Conservation (phyloP, 2,329 filamentous ascomycete genomes). For the Parascedosporium putredinis region DNA sequence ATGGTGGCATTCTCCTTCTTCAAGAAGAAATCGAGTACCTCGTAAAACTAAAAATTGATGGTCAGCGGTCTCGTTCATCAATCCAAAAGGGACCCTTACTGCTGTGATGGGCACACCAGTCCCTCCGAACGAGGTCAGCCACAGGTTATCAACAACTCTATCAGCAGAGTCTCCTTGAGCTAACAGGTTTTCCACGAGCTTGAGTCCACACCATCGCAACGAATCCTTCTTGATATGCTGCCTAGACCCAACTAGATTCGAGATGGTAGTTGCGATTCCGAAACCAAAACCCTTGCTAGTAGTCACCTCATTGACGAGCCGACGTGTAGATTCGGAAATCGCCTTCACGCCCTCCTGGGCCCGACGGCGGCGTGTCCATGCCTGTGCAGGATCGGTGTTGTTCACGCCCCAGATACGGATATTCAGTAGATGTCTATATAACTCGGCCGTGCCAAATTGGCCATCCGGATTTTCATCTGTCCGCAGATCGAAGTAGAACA, state of each 20-base stretch:
- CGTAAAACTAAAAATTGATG: constrained; percentile 28
- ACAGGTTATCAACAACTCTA: constrained; percentile 24
- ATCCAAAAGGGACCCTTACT: constrained; percentile 17
- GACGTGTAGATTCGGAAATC: constrained; percentile 27
- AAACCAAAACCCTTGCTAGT: constrained; percentile 21
- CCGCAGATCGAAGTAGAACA: constrained; percentile 49
- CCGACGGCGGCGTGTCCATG: constrained; percentile 33
- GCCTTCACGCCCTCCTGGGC: constrained; percentile 28
- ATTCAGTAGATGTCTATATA: constrained; percentile 32
- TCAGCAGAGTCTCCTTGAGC: constrained; percentile 22
- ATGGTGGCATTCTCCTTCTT: constrained; percentile 27
- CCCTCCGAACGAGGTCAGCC: constrained; percentile 30
- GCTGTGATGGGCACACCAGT: constrained; percentile 27
- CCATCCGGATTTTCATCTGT: constrained; percentile 42
- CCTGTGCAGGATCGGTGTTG: constrained; percentile 34
- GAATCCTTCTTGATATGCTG: constrained; percentile 22
- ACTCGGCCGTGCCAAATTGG: constrained; percentile 24
- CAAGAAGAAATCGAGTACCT: constrained; percentile 32
- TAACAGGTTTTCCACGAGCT: constrained; percentile 27
- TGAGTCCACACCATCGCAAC: constrained; percentile 27
- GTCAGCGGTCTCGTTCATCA: no score
- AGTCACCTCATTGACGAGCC: constrained; percentile 26
- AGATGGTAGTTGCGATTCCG: constrained; percentile 19
- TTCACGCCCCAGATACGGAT: constrained; percentile 35
- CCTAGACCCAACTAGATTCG: constrained; percentile 19